Base-by-base conservation (phyloP, 1,284 basidiomycete species). In the Ceratobasidium sp. region DNA sequence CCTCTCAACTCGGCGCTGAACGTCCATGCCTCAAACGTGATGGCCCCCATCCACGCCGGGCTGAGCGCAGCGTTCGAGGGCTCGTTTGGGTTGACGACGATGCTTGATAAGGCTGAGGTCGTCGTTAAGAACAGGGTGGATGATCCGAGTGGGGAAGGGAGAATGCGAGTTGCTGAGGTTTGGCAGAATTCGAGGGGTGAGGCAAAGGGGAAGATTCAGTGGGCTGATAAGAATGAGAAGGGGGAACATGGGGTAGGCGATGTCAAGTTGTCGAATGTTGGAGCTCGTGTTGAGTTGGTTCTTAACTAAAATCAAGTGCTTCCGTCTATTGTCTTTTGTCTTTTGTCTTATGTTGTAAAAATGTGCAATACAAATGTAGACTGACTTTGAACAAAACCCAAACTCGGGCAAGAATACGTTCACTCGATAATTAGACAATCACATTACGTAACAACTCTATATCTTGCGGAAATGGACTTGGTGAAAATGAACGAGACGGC, bases 381-480 rank as follows among this genome's bases (percentile, higher is more conserved):
- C 36, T 41, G 36, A 41, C 4, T 11, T 11, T 41, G 36, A 41
- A 41, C 11, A 41, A 41, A 41, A 41, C 11, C 6, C 11, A 41
- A 11, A 11, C 11, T 4, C 6, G 6, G 36, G 36, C 4, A 5
- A 41, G 11, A 41, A 41, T 41, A 41, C 11, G 36, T 5, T 41
- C 36, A 41, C 36, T 41, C 36, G 48, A 57, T 48, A 57, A 69
- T 69, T 57, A 57, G 53, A 41, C 66, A 69, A 67, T 67, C 65
- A n/a, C 65, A 67, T 67, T 67, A 67, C 65, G 65, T 69, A 69
- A 69, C 66, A 69, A 47, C 66, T 69, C 51, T 69, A 57, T 53
- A 69, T 69, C 51, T 69, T 57, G 66, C 66, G 66, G 57, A 60
- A 69, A 57, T 69, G 51, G 66, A 69, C 36, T 5, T 4, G 36